Conservation (phyloP, 1,284 basidiomycete genomes). For the Leccinum fuscescens region DNA sequence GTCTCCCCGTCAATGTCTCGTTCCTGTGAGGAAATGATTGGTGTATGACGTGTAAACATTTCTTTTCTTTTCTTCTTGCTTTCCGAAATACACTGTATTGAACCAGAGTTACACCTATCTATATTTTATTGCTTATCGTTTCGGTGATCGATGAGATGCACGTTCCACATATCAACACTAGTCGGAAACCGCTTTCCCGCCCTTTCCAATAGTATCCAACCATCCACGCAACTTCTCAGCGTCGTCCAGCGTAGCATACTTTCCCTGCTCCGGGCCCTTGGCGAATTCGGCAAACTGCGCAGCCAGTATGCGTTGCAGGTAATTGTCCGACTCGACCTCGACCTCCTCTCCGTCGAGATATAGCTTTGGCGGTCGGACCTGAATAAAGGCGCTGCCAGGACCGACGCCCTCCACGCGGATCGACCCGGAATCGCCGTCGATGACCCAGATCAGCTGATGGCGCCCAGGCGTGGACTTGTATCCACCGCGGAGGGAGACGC, state of each 20-base stretch:
- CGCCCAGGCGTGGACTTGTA: slow-evolving; percentile 19
- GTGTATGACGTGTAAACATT: not conserved
- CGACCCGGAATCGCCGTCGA: slow-evolving; percentile 16
- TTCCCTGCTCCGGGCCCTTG: slow-evolving; percentile 10
- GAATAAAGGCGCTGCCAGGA: slow-evolving; percentile 1
- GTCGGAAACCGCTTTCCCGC: not conserved
- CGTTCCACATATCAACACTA: not conserved
- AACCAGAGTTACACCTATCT: not conserved
- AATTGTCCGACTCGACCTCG: slow-evolving; percentile 2
- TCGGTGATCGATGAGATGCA: not conserved
- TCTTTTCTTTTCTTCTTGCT: not conserved
- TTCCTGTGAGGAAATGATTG: not conserved
- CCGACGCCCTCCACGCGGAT: slow-evolving; percentile 11
- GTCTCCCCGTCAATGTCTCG: slow-evolving; percentile 7
- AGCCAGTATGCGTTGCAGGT: slow-evolving; percentile 4
- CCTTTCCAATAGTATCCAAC: slow-evolving; percentile 8
- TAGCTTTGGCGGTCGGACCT: slow-evolving; percentile 12
- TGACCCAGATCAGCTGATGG: slow-evolving; percentile 14
- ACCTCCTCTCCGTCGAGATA: slow-evolving; percentile 16
- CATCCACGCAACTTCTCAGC: slow-evolving; percentile 12
- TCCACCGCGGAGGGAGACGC: slow-evolving; percentile 10
- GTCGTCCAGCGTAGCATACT: slow-evolving; percentile 14
- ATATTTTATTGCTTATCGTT: not conserved
- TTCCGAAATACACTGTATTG: not conserved
- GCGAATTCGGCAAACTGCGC: slow-evolving; percentile 14